A percentile compares a stretch with the other conserved stretches of the same genome.
These are phyloP conservation scores for Periconia digitata DNA, from an alignment of 2,329 filamentous ascomycete genomes.

Conservation along the genomic window DNA sequence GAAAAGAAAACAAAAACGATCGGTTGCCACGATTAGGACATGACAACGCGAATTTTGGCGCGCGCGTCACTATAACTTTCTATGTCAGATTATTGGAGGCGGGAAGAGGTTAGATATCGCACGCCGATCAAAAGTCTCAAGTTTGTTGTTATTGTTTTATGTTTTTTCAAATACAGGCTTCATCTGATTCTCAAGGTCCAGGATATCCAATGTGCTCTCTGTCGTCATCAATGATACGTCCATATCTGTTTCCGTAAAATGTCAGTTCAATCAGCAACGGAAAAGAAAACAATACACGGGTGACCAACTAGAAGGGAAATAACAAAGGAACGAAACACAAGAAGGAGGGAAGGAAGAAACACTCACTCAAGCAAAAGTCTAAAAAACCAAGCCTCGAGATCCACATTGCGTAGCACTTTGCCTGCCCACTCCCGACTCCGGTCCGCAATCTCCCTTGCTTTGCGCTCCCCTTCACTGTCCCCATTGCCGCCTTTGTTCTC, in stretches of 20 bases:
- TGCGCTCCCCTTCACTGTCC: slow-evolving; percentile 46
- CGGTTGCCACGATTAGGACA: too few relatives aligned
- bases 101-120: too few relatives aligned
- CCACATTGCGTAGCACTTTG: slow-evolving; percentile 58
- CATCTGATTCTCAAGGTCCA: slow-evolving; percentile 33
- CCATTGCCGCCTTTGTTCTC: slow-evolving; percentile 43
- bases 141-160: too few relatives aligned
- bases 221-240: slow-evolving; percentile 49
- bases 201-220: slow-evolving; percentile 48
- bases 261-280: too few relatives aligned
- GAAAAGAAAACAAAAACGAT: too few relatives aligned
- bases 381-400: slow-evolving; percentile 63
- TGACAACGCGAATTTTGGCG: too few relatives aligned
- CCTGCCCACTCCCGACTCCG: slow-evolving; percentile 58
- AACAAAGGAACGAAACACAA: too few relatives aligned
- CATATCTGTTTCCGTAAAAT: slow-evolving; percentile 42
- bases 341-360: neutral
- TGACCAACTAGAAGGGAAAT: slow-evolving; percentile 3
- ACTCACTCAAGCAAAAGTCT: slow-evolving; percentile 62
- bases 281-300: too few relatives aligned
- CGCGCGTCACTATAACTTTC: too few relatives aligned
- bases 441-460: slow-evolving; percentile 56
- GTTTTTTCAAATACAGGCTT: too few relatives aligned
- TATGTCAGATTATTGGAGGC: too few relatives aligned
- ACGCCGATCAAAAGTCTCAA: too few relatives aligned